These are phyloP conservation scores for Scedosporium apiospermum DNA, from an alignment of 2,329 filamentous ascomycete species.

Conservation along the genomic window DNA sequence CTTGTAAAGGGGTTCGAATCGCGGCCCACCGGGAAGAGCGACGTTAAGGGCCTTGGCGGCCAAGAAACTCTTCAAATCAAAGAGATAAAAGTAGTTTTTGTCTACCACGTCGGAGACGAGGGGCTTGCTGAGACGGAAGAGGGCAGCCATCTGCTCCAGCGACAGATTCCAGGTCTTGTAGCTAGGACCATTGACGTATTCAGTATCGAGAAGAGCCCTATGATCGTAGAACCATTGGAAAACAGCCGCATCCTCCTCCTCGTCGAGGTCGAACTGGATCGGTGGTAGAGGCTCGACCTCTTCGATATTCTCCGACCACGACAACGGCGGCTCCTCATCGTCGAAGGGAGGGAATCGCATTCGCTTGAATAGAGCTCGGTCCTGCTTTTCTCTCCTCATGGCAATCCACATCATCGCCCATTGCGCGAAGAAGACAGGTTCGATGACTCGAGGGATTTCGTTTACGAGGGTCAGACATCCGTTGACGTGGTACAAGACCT, in stretches of 20 bases:
- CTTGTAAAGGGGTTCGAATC: conserved; percentile 96
- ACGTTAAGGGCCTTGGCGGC: conserved; percentile 97
- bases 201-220: conserved; percentile 77
- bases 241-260: conserved; percentile 82
- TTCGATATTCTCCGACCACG: conserved; percentile 98
- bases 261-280: conserved; percentile 96
- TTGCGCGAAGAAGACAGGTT: conserved; percentile 94
- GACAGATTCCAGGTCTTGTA: conserved; percentile 94
- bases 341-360: conserved; percentile 99
- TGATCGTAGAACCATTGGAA: conserved; percentile 98
- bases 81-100: conserved; percentile 96
- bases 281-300: conserved; percentile 96
- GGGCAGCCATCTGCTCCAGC: conserved; percentile 88
- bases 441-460: conserved; percentile 91
- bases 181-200: conserved; percentile 91
- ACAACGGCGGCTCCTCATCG: conserved; percentile 93
- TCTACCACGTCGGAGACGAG: conserved; percentile 87
- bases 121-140: conserved; percentile 86
- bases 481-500: conserved; percentile 97
- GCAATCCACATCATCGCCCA: conserved; percentile 99
- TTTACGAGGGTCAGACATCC: conserved; percentile 95
- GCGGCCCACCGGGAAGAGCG: conserved; percentile 90
- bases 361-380: conserved; percentile 90
- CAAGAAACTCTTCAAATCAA: conserved; percentile 88
- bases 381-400: conserved; percentile 97